Evolutionary conservation across 116 monocot species (phyloP), one percentile per base, ranked within the genome.

Genomic region (Phalaenopsis hybrid): DNA sequence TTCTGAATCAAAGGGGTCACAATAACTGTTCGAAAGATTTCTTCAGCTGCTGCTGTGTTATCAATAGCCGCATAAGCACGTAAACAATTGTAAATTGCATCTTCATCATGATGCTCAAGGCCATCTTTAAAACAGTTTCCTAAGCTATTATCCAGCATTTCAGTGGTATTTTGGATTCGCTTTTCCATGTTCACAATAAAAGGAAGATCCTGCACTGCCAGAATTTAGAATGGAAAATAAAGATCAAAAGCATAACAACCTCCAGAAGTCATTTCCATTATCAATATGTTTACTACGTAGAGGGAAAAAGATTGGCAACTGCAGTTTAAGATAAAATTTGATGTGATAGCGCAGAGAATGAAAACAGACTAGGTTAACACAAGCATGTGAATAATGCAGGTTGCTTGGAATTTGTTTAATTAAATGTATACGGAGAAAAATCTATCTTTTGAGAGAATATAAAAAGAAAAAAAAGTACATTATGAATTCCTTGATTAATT

Each of bases 11-110:
- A 86, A 4, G 95, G 93, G 68, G 95, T 85, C 28, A 95, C 98
- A 74, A 89, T 82, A 77, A 85, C 91, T 74, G 83, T 90, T 45
- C 95, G 93, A 73, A 98, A 98, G 81, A 92, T 86, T 76, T 92
- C 98, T 85, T 98, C 98, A 85, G 98, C 98, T 9, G 90, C 91
- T 61, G 89, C 78, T 20, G 89, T 95, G 79, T 93, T 95, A 79
- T 95, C 95, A 81, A 93, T 90, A 61, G 98, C 95, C 82, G 98
- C 98, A 92, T 95, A 98, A 76, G 98, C 98, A 63, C 98, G 94
- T 45, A 98, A 88, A 81, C 98, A 98, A 55, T 98, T 98, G 82
- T 92, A 95, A 23, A 98, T 92, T 78, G 89, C 84, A 84, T 89
- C 88, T 44, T 88, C 89, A 86, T 95, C 92, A 78, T 80, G 88